phyloP scores from a whole-genome alignment of 345 rosid species.

The Dipteronia sinensis region DNA sequence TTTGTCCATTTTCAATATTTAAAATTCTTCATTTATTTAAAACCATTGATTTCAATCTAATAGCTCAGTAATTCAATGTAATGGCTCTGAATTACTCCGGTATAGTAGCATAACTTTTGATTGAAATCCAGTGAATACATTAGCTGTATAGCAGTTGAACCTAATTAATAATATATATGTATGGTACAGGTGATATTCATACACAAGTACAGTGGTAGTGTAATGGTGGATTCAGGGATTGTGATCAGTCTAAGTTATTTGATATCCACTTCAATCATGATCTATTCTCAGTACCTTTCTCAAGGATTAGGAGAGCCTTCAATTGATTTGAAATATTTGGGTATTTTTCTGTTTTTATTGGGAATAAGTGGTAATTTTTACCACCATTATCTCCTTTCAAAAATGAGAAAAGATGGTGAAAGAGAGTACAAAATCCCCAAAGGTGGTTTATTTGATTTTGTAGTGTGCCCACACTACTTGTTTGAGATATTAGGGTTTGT shows the following conservation, averaged over 20 bases:
- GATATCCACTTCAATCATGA: conserved; percentile 32
- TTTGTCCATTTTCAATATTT: too few relatives aligned
- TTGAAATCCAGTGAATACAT: too few relatives aligned
- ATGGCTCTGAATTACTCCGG: too few relatives aligned
- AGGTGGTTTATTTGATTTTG: conserved; percentile 60
- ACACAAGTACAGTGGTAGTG: conserved; percentile 64
- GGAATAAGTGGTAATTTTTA: conserved; percentile 76
- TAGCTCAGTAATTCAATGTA: too few relatives aligned
- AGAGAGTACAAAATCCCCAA: conserved; percentile 64
- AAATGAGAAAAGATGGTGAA: conserved; percentile 41
- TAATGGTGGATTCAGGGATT: conserved; percentile 36
- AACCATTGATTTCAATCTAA: too few relatives aligned
- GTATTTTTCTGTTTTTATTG: conserved; percentile 47
- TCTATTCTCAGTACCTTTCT: conserved; percentile 50
- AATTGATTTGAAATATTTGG: conserved; percentile 43
- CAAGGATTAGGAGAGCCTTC: conserved; percentile 41
- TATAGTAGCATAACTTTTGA: too few relatives aligned
- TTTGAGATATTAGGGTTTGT: conserved; percentile 65
- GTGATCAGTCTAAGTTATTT: conserved; percentile 44
- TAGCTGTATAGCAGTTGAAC: too few relatives aligned
- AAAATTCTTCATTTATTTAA: too few relatives aligned
- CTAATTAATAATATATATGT: too few relatives aligned
- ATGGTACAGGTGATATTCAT: conserved; percentile 45
- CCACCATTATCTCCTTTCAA: conserved; percentile 71
- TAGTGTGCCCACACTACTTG: conserved; percentile 77